These are phyloP conservation scores for Vaccinium darrowii DNA, from an alignment of 148 eudicot genomes.

Conservation along the genomic window DNA sequence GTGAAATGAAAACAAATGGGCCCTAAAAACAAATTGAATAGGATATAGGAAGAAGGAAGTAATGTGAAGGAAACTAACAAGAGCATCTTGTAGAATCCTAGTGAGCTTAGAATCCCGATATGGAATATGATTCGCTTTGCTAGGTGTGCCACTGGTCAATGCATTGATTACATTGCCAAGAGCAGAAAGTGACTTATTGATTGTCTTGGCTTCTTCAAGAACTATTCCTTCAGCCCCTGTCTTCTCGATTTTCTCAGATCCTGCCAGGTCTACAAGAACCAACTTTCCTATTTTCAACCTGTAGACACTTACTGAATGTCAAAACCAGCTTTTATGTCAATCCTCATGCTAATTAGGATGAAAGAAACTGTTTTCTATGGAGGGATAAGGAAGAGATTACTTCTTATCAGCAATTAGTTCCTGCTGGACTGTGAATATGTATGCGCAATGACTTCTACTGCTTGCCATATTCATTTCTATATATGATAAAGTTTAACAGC, in stretches of 20 bases:
- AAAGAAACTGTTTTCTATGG: background rate
- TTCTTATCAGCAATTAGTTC: constrained; percentile 55
- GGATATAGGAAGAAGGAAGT: background rate
- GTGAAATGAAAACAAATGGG: constrained; percentile 22
- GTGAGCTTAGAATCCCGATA: constrained; percentile 94
- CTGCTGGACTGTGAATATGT: constrained; percentile 64
- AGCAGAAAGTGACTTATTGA: constrained; percentile 84
- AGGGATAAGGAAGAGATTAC: constrained; percentile 27
- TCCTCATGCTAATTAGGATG: background rate
- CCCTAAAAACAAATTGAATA: background rate
- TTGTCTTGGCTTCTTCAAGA: constrained; percentile 91
- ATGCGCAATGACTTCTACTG: constrained; percentile 89
- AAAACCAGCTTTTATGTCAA: constrained; percentile 6
- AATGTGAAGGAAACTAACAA: constrained; percentile 50
- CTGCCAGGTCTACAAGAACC: constrained; percentile 89
- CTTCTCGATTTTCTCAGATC: constrained; percentile 89
- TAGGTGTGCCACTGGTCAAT: constrained; percentile 53
- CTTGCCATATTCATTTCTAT: constrained; percentile 93
- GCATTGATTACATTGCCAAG: constrained; percentile 95
- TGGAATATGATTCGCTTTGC: constrained; percentile 67
- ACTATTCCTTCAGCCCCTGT: constrained; percentile 90
- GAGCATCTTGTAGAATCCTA: constrained; percentile 81
- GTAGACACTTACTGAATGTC: constrained; percentile 20
- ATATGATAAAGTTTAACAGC: constrained; percentile 23
- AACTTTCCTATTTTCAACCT: constrained; percentile 68